phyloP scores from a whole-genome alignment of 1,284 basidiomycete species.

The Laetiporus sulphureus region DNA sequence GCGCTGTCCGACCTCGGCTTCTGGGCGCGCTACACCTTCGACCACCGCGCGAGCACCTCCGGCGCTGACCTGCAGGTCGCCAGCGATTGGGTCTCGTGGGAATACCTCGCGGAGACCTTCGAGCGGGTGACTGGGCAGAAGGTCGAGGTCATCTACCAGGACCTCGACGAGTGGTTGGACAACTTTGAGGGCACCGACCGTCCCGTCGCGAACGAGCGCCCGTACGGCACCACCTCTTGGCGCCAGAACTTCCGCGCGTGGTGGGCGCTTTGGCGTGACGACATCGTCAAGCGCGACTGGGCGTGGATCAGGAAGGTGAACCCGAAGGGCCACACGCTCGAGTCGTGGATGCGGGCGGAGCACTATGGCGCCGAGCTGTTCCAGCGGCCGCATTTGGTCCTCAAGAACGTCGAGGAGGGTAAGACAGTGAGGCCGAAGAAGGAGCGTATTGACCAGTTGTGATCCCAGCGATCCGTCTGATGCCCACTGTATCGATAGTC shows the following conservation, averaged over 20 bases:
- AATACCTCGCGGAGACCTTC: conserved; percentile 33
- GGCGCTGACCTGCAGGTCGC: conserved; percentile 34
- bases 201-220: conserved; percentile 24
- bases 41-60: conserved; percentile 33
- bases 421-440: conserved; percentile 5
- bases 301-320: conserved; percentile 33
- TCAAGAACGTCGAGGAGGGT: conserved; percentile 17
- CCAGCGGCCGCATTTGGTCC: neutral
- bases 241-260: conserved; percentile 34
- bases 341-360: conserved; percentile 23
- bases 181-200: conserved; percentile 24
- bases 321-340: conserved; percentile 23
- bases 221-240: conserved; percentile 26
- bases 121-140: conserved; percentile 34
- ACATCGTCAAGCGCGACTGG: conserved; percentile 35
- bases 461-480: too few relatives aligned
- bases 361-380: conserved; percentile 10
- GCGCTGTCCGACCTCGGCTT: conserved; percentile 40
- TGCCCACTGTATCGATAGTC: too few relatives aligned
- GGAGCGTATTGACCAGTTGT: too few relatives aligned
- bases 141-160: conserved; percentile 29
- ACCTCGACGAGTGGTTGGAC: conserved; percentile 32
- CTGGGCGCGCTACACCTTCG: conserved; percentile 40
- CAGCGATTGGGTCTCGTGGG: conserved; percentile 35
- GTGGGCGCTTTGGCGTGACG: conserved; percentile 36